Base-by-base conservation (phyloP, 306 rosid species). In the Casuarina cunninghamiana region DNA sequence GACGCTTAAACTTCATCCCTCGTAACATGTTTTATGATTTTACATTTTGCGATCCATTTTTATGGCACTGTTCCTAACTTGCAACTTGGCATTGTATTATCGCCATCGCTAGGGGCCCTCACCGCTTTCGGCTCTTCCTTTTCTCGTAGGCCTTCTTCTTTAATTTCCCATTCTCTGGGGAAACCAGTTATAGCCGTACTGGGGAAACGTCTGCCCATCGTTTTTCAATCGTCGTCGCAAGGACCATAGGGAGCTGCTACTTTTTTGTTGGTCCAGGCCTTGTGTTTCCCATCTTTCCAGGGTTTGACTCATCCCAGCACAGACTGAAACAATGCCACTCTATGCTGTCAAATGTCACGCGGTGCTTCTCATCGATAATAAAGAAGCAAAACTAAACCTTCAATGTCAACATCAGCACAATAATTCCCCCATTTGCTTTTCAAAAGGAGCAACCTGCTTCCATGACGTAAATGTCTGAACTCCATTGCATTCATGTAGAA, bases 281-380 rank as follows among this genome's bases (percentile, higher is more conserved):
- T 42, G 46, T 51, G 51, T 49, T 53, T 50, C 41, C 60, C 55
- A 11, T 13, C 11, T 50, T 75, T 70, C 67, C 67, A 58, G 50
- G 15, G 49, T 75, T 69, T 69, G 65, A 58, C 75, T 69, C 80
- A 26, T 26, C 32, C 32, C 32, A 26, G 32, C 32, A 26, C 32
- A 26, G 32, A 26, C 32, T 26, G 32, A 21, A 78, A 15, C 65
- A 77, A 54, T 16, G 74, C 73, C 80, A 70, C 71, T 58, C 73
- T 71, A 13, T 78, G 82, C 62, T 73, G 87, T 78, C 77, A 73
- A 76, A 73, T 81, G 76, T 74, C 87, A 45, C 65, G 53, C 32
- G 32, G 32, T 26, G 32, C 72, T 72, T 39, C 67, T 79, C 65
- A 79, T 80, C 76, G 82, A 53, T 60, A 71, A 57, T 45, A 43